Evolutionary conservation across 495 filamentous ascomycete species (phyloP), one percentile per base, ranked within the genome.

Genomic region (Aspergillus saccharolyticus): DNA sequence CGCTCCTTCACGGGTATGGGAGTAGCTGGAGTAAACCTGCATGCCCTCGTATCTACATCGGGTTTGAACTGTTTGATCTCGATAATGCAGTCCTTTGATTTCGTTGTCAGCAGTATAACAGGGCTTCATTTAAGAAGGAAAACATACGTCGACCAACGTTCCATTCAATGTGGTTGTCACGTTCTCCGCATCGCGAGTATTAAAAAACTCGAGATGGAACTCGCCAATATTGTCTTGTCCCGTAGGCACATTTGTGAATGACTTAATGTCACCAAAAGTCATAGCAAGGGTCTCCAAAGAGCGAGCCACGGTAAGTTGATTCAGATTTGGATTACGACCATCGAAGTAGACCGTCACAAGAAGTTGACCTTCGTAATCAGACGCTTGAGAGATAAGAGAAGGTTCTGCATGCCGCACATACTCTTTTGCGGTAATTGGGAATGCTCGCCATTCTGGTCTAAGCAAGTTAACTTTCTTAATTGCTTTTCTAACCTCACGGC

Each of bases 171-270:
- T 66, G 19, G 59, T 63, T 56, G 75, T 57, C 39, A 69, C 70
- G 52, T 72, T 70, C 25, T 70, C 66, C 0, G 71, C 69, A 42
- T 72, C 65, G 28, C 63, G 66, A 33, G 66, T 69, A 46, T 88
- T 81, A 47, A 70, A 80, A 64, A 80, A 89, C 58, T 89, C 86
- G 9, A 67, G 57, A 56, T 70, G 70, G 59, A 70, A 77, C 15
- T 71, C 59, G 18, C 62, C 55, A 24, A 66, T 57, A 24, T 67
- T 71, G 30, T 72, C 66, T 12, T 74, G 69, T 14, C 66, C 59
- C 39, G 48, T 64, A 24, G 61, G 58, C 25, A 72, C 63, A 6
- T 64, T 58, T 54, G 79, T 73, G 52, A 82, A 80, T 1, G 80
- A 77, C 59, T 70, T 71, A 20, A 89, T 64, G 48, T 79, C 74